phyloP scores from a whole-genome alignment of 2,329 filamentous ascomycete species.

The Exserohilum turcica region DNA sequence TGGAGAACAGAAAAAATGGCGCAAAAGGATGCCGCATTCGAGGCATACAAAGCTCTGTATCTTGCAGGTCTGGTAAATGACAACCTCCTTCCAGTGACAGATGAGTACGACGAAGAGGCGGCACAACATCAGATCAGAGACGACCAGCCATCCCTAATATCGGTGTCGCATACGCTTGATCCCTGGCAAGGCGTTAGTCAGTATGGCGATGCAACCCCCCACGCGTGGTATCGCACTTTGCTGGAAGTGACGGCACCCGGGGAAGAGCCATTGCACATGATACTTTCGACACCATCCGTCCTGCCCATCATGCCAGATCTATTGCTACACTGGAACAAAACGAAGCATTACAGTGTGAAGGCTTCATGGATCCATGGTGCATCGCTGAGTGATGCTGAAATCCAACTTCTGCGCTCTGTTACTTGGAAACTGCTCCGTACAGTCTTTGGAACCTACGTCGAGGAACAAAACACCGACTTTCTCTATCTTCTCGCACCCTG shows the following conservation, averaged over 20 bases:
- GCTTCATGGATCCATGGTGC: constrained; percentile 16
- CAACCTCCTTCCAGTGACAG: constrained; percentile 69
- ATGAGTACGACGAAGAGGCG: constrained; percentile 23
- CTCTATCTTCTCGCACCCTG: constrained; percentile 38
- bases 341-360: constrained; percentile 26
- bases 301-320: constrained; percentile 29
- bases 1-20: constrained; percentile 77
- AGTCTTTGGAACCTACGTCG: constrained; percentile 27
- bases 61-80: constrained; percentile 75
- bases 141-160: constrained; percentile 33
- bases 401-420: constrained; percentile 25
- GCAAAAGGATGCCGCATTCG: constrained; percentile 80
- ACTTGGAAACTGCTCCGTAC: constrained; percentile 37
- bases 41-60: constrained; percentile 75
- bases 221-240: constrained; percentile 27
- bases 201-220: constrained; percentile 16
- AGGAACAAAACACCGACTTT: constrained; percentile 34
- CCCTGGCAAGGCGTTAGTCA: constrained; percentile 35
- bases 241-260: constrained; percentile 19
- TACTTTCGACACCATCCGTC: constrained; percentile 27
- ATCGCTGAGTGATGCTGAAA: constrained; percentile 19
- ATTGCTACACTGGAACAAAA: constrained; percentile 41
- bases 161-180: constrained; percentile 32
- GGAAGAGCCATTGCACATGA: constrained; percentile 25
- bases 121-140: constrained; percentile 34